A percentile compares a stretch with the other conserved stretches of the same genome.
phyloP scores from a whole-genome alignment of 257 asterid genomes.

The Petrea volubilis region DNA sequence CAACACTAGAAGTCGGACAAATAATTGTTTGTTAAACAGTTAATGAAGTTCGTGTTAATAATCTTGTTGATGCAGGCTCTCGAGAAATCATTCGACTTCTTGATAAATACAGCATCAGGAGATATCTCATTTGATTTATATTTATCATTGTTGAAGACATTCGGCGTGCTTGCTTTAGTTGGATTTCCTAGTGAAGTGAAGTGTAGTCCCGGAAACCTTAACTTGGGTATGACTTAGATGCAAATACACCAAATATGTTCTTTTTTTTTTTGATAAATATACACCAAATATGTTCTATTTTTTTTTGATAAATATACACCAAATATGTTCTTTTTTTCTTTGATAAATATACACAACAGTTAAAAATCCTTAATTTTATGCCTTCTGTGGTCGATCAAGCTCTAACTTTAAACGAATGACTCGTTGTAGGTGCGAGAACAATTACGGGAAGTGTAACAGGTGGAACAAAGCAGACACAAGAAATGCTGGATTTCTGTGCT shows the following conservation, averaged over 20 bases:
- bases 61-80: constrained; percentile 51
- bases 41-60: background rate
- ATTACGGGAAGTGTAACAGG: constrained; percentile 77
- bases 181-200: constrained; percentile 86
- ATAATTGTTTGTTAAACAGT: no score
- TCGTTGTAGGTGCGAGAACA: constrained; percentile 52
- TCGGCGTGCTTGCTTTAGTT: constrained; percentile 70
- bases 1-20: no score
- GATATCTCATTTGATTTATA: constrained; percentile 63
- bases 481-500: constrained; percentile 90
- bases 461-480: constrained; percentile 76
- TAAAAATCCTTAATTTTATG: background rate
- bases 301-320: no score
- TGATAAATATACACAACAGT: no score
- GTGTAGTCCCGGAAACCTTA: constrained; percentile 47
- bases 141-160: constrained; percentile 66
- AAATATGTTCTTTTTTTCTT: no score
- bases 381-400: background rate
- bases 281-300: no score
- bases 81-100: constrained; percentile 67
- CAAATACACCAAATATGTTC: no score
- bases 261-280: no score
- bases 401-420: background rate
- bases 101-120: constrained; percentile 77
- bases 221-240: constrained; percentile 44